These are phyloP conservation scores for Escallonia herrerae DNA, from an alignment of 129 eudicot species.

Conservation along the genomic window DNA sequence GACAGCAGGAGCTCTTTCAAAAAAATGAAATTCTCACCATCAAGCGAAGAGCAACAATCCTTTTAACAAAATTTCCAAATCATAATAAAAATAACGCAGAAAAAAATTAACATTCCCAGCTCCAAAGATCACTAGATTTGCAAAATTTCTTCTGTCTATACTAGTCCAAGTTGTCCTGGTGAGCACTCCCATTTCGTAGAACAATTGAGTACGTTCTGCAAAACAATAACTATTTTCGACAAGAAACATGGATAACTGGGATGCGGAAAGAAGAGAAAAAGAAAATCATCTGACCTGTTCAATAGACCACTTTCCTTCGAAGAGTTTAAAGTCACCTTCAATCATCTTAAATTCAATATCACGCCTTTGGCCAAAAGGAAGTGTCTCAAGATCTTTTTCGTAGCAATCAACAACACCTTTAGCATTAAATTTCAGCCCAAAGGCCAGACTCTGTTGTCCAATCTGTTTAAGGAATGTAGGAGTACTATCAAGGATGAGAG, in stretches of 20 bases:
- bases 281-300: constrained; percentile 47
- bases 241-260: neutral
- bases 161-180: no score
- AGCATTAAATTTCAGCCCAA: constrained; percentile 75
- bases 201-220: no score
- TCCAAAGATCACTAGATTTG: no score
- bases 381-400: constrained; percentile 52
- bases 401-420: constrained; percentile 76
- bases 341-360: constrained; percentile 85
- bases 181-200: no score
- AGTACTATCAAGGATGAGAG: neutral
- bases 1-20: no score
- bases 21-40: no score
- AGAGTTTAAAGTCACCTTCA: constrained; percentile 74
- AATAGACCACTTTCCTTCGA: constrained; percentile 81
- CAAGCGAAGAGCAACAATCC: no score
- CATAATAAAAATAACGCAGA: no score
- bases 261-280: neutral
- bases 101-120: no score
- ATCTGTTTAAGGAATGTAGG: constrained; percentile 39
- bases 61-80: no score
- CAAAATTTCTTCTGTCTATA: no score
- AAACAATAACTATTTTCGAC: no score
- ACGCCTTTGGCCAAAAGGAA: constrained; percentile 51
- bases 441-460: constrained; percentile 73